Evolutionary conservation across 164 flowering plant genomes (phyloP), one percentile per base, ranked within the genome.

Genomic region (Litsea cubeba): DNA sequence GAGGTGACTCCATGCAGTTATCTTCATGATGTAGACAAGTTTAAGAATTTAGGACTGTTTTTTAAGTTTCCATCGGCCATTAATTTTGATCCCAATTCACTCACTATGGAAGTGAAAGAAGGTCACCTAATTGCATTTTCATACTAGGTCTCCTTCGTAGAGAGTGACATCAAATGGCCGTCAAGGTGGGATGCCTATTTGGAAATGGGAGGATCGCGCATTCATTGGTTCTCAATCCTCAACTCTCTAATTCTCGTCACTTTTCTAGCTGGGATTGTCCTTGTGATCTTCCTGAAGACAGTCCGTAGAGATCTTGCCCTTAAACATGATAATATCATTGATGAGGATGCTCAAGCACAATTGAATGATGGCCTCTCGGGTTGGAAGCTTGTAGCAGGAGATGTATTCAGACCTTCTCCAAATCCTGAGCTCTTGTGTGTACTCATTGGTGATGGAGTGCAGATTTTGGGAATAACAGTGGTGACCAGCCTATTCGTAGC

Each of bases 111-210:
- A 26, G 1, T 26, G 26, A 26, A 26, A 26, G 26, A 25, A 25
- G 25, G 0, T 25, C 25, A 25, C 25, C 25, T 1, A 50, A 14
- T 50, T 50, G 14, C 35, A 79, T 82, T 5, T 91, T 89, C 75
- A 78, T 91, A 91, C 71, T 92, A 91, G 82, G 93, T 91, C 25
- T n/a, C 74, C 2, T 91, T 91, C 74, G 90, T 80, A 72, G 81
- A 81, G 80, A 88, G 93, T 74, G 93, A 91, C 71, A 91, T 89
- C 80, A 89, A 86, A 82, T 89, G 95, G 93, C 95, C 95, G 1
- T 91, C 93, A 0, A 80, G 96, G 65, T 91, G 96, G 96, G 96
- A 91, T 83, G 96, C 96, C 10, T 91, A 89, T 78, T 72, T 91
- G 85, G 87, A 89, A 77, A 89, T 91, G 96, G 96, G 88, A 78